Base-by-base conservation (phyloP, 495 filamentous ascomycete species). In the Trichoderma reesei region DNA sequence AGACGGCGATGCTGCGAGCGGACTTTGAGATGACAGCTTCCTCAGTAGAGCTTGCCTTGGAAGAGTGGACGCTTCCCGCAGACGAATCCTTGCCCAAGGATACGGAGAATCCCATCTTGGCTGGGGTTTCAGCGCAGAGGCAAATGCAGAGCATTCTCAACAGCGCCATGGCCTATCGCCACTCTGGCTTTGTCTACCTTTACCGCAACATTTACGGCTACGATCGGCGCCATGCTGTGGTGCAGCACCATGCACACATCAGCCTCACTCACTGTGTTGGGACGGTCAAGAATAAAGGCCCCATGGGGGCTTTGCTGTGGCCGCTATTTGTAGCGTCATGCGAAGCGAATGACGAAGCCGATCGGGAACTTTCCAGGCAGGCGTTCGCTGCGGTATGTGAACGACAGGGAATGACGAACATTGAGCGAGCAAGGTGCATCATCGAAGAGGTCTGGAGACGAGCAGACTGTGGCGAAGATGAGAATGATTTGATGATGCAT, bases 391-490 rank as follows among this genome's bases (percentile, higher is more conserved):
- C 78, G 41, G 73, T 83, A 1, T 76, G 79, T 38, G 75, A 70
- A 63, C 67, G 83, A 37, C 84, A 86, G 67, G 83, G 83, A 37
- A 86, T 86, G 84, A 80, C 74, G 64, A 86, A 86, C 69, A 85
- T 86, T 62, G 78, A 77, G 56, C 71, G 80, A 62, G 81, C 82
- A 14, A 82, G 83, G 80, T 78, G 78, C 51, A 78, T 86, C 34
- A 75, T 83, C 16, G 69, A 80, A 66, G 83, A 85, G 68, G 79
- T 86, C 16, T 86, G 84, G 84, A 73, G 72, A 59, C 71, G 82
- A 65, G 74, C 70, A 6, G 80, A 83, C 69, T 8, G 72, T 69
- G 20, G 68, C 72, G 16, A 71, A 72, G 48, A 73, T 66, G 36
- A n/a, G 61, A 1, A 56, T 14, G 18, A 20, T 13, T 34, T 36